Base-by-base conservation (phyloP, 2,329 filamentous ascomycete genomes). In the Leptographium procerum region DNA sequence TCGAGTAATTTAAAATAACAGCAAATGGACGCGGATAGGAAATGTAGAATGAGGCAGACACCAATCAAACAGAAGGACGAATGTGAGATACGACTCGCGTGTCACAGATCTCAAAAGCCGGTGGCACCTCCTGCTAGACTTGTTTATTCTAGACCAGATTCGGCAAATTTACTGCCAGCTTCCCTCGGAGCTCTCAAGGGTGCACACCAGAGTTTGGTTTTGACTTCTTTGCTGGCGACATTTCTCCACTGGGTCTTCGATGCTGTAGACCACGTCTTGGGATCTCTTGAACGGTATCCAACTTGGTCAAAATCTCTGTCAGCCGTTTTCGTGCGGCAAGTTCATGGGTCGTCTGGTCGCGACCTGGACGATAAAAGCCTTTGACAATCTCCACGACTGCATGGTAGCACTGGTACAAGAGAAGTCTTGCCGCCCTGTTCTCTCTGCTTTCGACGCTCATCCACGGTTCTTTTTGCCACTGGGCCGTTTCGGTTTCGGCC, bases 381-480 rank as follows among this genome's bases (percentile, higher is more conserved):
- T 69, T 72, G 2, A 83, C 80, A 6, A 85, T 74, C 45, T 71
- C 68, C 5, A 76, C 73, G 1, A 78, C 70, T 4, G 79, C 75
- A 61, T 83, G 79, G 65, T 82, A 84, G 64, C 78, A 81, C 61
- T 78, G 74, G 68, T 85, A 85, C 3, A 85, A 67, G 2, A 84
- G 67, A 8, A 82, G 64, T 13, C 81, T 74, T 2, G 75, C 68
- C n/a, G 69, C 64, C 73, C n/a, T 70, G 69, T 24, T 66, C 14
- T 63, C 55, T 19, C 56, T 24, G 51, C 59, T 36, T 48, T 66
- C 50, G 62, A 59, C 36, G 10, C 28, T 57, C 22, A 45, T 34
- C 19, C 43, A 29, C 52, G 14, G 63, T 59, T 57, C 52, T 33
- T 28, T 16, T 14, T 34, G 11, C 14, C 14, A 28, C 2, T 47